A percentile compares a stretch with the other conserved stretches of the same genome.
phyloP scores from a whole-genome alignment of 2,329 filamentous ascomycete species.

The Didymella sp. region DNA sequence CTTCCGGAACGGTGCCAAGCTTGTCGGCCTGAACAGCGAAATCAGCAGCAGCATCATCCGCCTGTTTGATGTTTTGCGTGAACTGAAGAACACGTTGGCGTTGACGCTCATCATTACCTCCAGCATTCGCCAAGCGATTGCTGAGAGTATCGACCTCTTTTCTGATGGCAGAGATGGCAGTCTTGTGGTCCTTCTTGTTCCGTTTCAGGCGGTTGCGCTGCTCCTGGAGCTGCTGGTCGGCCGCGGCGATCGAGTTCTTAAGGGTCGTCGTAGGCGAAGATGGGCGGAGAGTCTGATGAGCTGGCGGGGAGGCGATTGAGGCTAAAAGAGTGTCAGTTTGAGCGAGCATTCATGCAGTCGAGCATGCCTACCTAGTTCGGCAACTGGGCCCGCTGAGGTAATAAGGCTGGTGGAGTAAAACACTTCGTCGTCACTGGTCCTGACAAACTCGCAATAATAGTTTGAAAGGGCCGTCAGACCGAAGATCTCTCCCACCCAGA shows the following conservation, averaged over 20 bases:
- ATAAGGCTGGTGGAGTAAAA: constrained; percentile 76
- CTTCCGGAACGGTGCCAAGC: constrained; percentile 68
- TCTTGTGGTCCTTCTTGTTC: constrained; percentile 76
- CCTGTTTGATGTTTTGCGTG: constrained; percentile 74
- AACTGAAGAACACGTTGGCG: constrained; percentile 78
- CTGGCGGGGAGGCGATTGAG: constrained; percentile 53
- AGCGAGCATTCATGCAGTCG: background rate
- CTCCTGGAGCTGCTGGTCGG: constrained; percentile 73
- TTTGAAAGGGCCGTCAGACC: constrained; percentile 74
- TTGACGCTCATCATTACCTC: constrained; percentile 77
- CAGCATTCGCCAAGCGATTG: constrained; percentile 69
- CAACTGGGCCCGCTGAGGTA: constrained; percentile 66
- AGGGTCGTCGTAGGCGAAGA: constrained; percentile 80
- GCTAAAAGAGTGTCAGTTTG: constrained; percentile 26
- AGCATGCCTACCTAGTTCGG: constrained; percentile 61
- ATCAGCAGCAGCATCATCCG: constrained; percentile 66
- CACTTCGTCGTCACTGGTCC: constrained; percentile 68
- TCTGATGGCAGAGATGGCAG: constrained; percentile 68
- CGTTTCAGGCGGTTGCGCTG: constrained; percentile 73
- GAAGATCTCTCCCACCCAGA: constrained; percentile 74
- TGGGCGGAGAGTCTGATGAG: constrained; percentile 70
- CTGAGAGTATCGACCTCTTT: constrained; percentile 77
- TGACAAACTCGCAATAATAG: constrained; percentile 80
- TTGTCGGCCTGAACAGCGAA: constrained; percentile 68
- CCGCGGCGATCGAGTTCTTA: constrained; percentile 75